A percentile compares a stretch with the other conserved stretches of the same genome.
Evolutionary conservation across 1,139 yeast species (phyloP).

Genomic region (Pichia sp.): DNA sequence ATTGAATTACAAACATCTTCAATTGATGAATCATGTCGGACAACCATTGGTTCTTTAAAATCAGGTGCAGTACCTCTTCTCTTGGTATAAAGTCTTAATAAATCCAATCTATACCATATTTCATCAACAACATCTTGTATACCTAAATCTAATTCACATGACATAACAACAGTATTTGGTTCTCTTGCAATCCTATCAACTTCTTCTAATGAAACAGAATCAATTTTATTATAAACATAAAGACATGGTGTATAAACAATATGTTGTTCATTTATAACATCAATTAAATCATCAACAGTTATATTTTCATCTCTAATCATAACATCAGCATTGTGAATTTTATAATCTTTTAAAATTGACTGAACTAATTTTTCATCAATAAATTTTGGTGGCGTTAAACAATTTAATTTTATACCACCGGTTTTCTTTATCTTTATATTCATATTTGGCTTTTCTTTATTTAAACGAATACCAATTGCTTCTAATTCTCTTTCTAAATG

Average conservation of each 20-base stretch:
- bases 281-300: constrained; percentile 91
- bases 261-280: constrained; percentile 80
- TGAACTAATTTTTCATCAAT: constrained; percentile 76
- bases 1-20: constrained; percentile 88
- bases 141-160: constrained; percentile 84
- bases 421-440: constrained; percentile 73
- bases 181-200: constrained; percentile 86
- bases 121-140: constrained; percentile 83
- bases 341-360: constrained; percentile 76
- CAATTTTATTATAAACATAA: constrained; percentile 91
- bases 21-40: constrained; percentile 68
- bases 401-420: constrained; percentile 85
- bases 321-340: constrained; percentile 90
- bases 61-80: constrained; percentile 77
- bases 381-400: constrained; percentile 74
- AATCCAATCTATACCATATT: constrained; percentile 82
- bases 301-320: constrained; percentile 82
- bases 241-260: constrained; percentile 86
- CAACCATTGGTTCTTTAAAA: constrained; percentile 86
- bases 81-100: constrained; percentile 81
- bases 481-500: constrained; percentile 87
- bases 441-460: constrained; percentile 76
- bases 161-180: constrained; percentile 89
- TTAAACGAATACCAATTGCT: constrained; percentile 87
- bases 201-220: constrained; percentile 92